Conservation (phyloP, 495 filamentous ascomycete genomes). For the Penicillium lividum region DNA sequence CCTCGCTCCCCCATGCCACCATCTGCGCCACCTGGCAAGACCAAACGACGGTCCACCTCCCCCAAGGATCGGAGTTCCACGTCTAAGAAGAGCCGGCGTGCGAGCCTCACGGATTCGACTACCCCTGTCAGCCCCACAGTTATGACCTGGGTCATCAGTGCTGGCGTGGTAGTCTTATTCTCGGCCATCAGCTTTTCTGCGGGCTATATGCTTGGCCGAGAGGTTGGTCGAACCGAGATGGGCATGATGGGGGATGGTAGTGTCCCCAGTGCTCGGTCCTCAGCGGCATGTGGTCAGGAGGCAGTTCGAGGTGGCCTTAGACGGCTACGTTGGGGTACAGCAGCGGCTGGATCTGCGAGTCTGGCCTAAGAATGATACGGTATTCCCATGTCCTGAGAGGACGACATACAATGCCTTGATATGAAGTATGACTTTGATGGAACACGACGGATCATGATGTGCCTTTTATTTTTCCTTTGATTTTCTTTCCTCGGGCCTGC, state of each 20-base stretch:
- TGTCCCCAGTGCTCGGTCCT: constrained; percentile 33
- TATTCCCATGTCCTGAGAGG: background rate
- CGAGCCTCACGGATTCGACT: constrained; percentile 30
- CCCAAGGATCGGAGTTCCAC: constrained; percentile 53
- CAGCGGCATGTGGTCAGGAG: constrained; percentile 44
- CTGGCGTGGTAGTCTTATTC: constrained; percentile 88
- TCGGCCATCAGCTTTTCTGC: constrained; percentile 92
- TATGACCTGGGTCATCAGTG: constrained; percentile 88
- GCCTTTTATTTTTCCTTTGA: background rate
- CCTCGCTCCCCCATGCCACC: constrained; percentile 27
- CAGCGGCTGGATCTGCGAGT: constrained; percentile 39
- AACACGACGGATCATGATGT: background rate
- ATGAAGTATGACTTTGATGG: constrained; percentile 10
- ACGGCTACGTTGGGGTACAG: constrained; percentile 46
- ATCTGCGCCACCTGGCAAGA: constrained; percentile 35
- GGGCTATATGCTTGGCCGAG: constrained; percentile 83
- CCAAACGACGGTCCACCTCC: constrained; percentile 52
- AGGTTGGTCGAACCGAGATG: constrained; percentile 72
- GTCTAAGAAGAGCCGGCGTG: constrained; percentile 57
- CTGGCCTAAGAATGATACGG: constrained; percentile 26
- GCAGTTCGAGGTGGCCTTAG: constrained; percentile 45
- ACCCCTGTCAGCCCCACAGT: constrained; percentile 60
- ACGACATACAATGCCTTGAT: constrained; percentile 7
- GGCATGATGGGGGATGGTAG: constrained; percentile 37
- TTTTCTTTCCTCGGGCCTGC: background rate